Evolutionary conservation across 129 eudicot species (phyloP).

Genomic region (Scalesia atractyloides): DNA sequence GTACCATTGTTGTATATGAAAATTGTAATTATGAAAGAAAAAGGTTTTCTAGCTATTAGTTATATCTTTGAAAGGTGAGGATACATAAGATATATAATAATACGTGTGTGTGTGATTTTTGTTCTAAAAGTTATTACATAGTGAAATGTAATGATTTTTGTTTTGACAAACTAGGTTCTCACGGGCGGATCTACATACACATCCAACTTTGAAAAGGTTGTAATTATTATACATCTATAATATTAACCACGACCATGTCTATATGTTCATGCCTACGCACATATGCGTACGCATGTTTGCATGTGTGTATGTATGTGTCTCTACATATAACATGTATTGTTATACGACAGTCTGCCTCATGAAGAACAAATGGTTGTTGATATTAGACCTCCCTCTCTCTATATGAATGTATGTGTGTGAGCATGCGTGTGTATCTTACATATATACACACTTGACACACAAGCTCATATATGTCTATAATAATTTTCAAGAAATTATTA

Average conservation of each 20-base stretch:
- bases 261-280: not conserved
- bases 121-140: not conserved
- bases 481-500: slow-evolving; percentile 18
- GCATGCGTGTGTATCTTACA: not conserved
- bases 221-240: not conserved
- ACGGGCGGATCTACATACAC: not conserved
- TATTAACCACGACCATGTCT: slow-evolving; percentile 4
- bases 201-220: not conserved
- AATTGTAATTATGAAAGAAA: not conserved
- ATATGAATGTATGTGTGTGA: not conserved
- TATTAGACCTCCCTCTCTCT: not conserved
- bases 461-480: slow-evolving; percentile 16
- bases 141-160: not conserved
- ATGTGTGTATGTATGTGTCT: not conserved
- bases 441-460: not conserved
- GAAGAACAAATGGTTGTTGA: not conserved
- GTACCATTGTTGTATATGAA: slow-evolving; percentile 14
- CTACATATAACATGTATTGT: not conserved
- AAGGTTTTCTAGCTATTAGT: slow-evolving; percentile 7
- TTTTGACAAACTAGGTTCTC: not conserved
- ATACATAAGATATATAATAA: not conserved
- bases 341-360: not conserved
- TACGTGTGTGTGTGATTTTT: not conserved
- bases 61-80: not conserved
- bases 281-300: not conserved